Percentiles rank a stretch among this genome's conserved stretches.
phyloP scores from a whole-genome alignment of 2,329 filamentous ascomycete genomes.

The Talaromyces verruculosus region DNA sequence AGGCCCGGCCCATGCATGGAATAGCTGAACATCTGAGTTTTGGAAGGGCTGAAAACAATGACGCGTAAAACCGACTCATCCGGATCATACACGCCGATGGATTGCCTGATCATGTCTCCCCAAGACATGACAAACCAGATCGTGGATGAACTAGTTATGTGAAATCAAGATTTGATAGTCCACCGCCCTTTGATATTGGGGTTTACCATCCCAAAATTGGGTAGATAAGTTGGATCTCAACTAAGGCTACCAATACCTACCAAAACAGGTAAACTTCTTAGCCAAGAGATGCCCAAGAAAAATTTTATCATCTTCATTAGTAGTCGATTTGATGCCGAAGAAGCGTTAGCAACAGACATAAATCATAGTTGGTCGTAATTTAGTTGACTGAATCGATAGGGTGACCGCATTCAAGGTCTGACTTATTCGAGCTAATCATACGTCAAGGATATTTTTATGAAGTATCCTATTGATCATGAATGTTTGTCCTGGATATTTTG shows the following conservation, averaged over 20 bases:
- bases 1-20: background rate
- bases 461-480: background rate
- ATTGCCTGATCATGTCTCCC: background rate
- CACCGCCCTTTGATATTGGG: background rate
- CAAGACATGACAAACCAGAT: slow-evolving; percentile 9
- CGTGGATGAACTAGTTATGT: background rate
- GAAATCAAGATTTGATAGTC: background rate
- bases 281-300: background rate
- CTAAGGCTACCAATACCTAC: background rate
- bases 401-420: background rate
- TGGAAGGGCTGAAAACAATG: background rate
- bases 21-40: background rate
- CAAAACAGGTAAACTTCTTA: background rate
- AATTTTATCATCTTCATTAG: background rate
- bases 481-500: background rate
- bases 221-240: background rate
- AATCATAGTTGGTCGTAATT: background rate
- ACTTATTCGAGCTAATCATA: background rate
- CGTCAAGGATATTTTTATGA: background rate
- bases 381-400: background rate
- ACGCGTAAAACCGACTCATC: background rate
- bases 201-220: background rate
- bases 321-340: background rate
- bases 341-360: background rate
- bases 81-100: background rate